phyloP scores from a whole-genome alignment of 805 yeast species.

The Myxozyma vanderwaltii region DNA sequence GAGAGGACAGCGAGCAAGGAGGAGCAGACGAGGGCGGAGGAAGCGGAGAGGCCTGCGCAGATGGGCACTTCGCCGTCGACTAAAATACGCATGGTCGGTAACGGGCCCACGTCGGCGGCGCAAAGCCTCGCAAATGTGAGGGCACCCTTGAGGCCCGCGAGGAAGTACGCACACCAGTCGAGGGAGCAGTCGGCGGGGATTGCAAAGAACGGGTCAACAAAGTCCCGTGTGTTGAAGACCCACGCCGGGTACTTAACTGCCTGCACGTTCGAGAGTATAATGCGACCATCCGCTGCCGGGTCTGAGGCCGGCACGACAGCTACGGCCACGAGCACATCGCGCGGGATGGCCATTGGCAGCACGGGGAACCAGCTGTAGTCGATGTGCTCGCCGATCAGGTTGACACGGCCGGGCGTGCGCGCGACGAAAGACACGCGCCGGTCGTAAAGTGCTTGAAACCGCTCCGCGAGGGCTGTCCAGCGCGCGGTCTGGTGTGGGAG shows the following conservation, averaged over 20 bases:
- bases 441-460: constrained; percentile 23
- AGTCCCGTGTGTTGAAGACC: constrained; percentile 31
- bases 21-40: constrained; percentile 71
- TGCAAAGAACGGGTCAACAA: constrained; percentile 30
- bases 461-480: constrained; percentile 16
- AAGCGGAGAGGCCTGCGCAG: constrained; percentile 70
- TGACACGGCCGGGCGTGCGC: constrained; percentile 77
- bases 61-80: constrained; percentile 70
- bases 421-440: constrained; percentile 51
- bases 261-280: constrained; percentile 46
- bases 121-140: constrained; percentile 48
- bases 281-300: constrained; percentile 36
- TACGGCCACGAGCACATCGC: constrained; percentile 62
- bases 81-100: constrained; percentile 48
- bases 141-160: constrained; percentile 66
- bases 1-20: constrained; percentile 59
- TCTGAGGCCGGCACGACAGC: constrained; percentile 33
- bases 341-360: constrained; percentile 73
- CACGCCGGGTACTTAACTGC: constrained; percentile 17
- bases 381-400: constrained; percentile 74
- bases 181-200: constrained; percentile 38
- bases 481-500: constrained; percentile 21
- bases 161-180: constrained; percentile 70
- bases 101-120: constrained; percentile 34
- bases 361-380: constrained; percentile 71